Evolutionary conservation across 345 rosid species (phyloP).

Genomic region (Eucalyptus brandiana): DNA sequence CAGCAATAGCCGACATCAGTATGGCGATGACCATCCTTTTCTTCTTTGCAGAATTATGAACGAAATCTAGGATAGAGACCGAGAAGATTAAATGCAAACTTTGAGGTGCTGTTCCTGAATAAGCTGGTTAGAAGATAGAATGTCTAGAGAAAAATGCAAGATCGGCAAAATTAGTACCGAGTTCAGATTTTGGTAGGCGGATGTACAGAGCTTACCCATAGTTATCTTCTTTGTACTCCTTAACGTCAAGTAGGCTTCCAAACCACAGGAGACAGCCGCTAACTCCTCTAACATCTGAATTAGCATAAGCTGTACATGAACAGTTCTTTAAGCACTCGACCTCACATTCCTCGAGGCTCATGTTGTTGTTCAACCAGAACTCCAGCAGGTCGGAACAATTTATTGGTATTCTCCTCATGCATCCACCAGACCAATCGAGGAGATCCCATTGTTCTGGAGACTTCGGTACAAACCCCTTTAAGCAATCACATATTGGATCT

Average conservation of each 20-base stretch:
- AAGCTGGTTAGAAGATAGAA: not conserved
- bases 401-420: not conserved
- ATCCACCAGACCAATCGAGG: conserved; percentile 4
- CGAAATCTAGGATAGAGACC: not conserved
- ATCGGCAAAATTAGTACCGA: not conserved
- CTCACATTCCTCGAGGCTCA: not conserved
- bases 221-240: not conserved
- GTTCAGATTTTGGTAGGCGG: not conserved
- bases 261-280: conserved; percentile 15
- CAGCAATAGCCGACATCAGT: not conserved
- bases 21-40: not conserved
- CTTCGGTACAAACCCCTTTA: conserved; percentile 13
- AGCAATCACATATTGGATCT: not conserved
- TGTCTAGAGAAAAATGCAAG: not conserved
- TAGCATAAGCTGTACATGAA: conserved; percentile 20
- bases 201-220: not conserved
- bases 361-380: conserved; percentile 8
- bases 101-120: no score
- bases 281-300: not conserved
- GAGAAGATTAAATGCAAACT: not conserved
- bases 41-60: not conserved
- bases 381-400: not conserved
- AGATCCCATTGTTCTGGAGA: conserved; percentile 3
- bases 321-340: conserved; percentile 6
- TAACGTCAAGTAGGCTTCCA: not conserved